phyloP scores from a whole-genome alignment of 1,139 yeast genomes.

The Zygotorulaspora mrakii region DNA sequence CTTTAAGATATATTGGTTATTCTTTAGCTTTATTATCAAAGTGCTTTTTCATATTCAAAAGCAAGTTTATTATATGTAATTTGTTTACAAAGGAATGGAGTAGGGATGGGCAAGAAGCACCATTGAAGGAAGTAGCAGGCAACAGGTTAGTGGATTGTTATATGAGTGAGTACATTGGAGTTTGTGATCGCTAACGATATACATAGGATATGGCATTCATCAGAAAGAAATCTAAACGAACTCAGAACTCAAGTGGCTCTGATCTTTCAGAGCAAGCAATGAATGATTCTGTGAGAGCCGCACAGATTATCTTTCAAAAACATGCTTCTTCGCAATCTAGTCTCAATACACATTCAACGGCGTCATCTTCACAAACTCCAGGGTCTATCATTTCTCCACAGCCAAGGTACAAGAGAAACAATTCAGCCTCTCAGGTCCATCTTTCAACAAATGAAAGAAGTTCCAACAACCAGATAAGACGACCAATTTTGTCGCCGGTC shows the following conservation, averaged over 20 bases:
- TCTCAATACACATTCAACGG: conserved; percentile 2
- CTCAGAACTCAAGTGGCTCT: conserved; percentile 10
- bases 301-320: conserved; percentile 22
- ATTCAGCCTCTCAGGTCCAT: not conserved
- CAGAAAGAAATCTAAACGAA: conserved; percentile 13
- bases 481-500: not conserved
- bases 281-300: conserved; percentile 22
- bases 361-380: conserved; percentile 3
- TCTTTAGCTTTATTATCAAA: conserved; percentile 1
- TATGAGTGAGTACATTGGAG: not conserved
- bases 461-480: not conserved
- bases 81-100: conserved; percentile 2
- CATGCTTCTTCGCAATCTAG: conserved; percentile 15
- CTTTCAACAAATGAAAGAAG: not conserved
- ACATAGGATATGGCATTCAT: conserved; percentile 7
- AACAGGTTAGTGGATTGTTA: not conserved
- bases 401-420: not conserved
- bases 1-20: not conserved
- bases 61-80: conserved; percentile 3
- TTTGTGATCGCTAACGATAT: not conserved
- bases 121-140: not conserved
- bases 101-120: not conserved
- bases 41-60: conserved; percentile 1
- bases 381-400: conserved; percentile 3
- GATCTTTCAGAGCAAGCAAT: conserved; percentile 15